These are phyloP conservation scores for Filobasidium wieringae DNA, from an alignment of 768 basidiomycete genomes.

Conservation along the genomic window DNA sequence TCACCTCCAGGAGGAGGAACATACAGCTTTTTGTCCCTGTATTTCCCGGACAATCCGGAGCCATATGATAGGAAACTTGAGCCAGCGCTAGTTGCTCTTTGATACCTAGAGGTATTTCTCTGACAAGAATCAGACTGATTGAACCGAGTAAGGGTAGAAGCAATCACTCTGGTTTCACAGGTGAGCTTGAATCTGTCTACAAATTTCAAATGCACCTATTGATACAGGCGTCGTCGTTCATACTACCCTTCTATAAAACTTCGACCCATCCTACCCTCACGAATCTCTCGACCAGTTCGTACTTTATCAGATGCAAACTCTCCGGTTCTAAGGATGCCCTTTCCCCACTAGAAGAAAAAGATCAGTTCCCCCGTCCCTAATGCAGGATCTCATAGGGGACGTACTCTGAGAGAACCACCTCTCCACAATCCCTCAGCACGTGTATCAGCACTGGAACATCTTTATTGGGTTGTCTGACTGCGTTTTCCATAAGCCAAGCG, in stretches of 20 bases:
- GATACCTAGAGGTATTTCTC: no score
- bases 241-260: constrained; percentile 21
- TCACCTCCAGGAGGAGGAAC: no score
- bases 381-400: constrained; percentile 12
- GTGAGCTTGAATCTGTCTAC: no score
- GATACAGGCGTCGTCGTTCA: no score
- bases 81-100: no score
- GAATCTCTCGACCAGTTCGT: constrained; percentile 53
- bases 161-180: no score
- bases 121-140: no score
- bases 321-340: constrained; percentile 63
- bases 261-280: constrained; percentile 36
- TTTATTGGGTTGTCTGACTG: constrained; percentile 70
- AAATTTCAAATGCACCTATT: no score
- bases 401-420: constrained; percentile 40
- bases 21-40: no score
- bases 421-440: constrained; percentile 55
- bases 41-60: no score
- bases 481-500: constrained; percentile 7
- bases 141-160: no score
- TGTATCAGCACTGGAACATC: constrained; percentile 68
- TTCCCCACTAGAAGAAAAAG: constrained; percentile 47
- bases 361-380: neutral
- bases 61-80: no score
- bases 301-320: constrained; percentile 69